Evolutionary conservation across 1,139 yeast species (phyloP), one percentile per base, ranked within the genome.

Genomic region (Arxiozyma telluris): DNA sequence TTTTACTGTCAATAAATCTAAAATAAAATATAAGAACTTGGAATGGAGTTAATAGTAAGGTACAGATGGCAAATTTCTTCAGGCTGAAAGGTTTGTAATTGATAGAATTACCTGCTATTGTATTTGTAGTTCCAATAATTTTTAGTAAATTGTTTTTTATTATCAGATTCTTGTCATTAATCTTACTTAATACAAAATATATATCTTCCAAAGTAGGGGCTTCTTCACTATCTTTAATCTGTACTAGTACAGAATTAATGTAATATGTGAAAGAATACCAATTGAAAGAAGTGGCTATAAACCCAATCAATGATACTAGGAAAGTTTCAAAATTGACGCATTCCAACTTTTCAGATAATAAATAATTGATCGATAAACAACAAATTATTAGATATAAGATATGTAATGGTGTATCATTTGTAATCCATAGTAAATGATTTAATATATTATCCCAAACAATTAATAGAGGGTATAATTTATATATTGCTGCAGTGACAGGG

Each of bases 151-250:
- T 64, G 11, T 51, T 42, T 30, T 59, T 55, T 27, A 65, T 45
- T 6, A 60, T 56, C 4, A 58, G 59, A 17, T 66, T 51, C 53
- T 67, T 67, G 39, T 60, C 61, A 27, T 55, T 43, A 21, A 67
- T 62, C 12, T 63, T 63, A 46, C 63, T 66, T 41, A 65, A 47
- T 17, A 61, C 51, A n/a, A 61, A 57, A n/a, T 63, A 59, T 18
- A 67, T 62, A 48, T 67, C 70, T 44, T 67, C 71, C 45, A 65
- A 47, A 9, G 70, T 67, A 20, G 71, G 71, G 3, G 69, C 63
- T 47, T 67, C 71, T n/a, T 56, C 54, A 9, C n/a, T 34, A 34
- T 52, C 53, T 22, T 53, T 51, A 38, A 65, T 47, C 42, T 64
- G 65, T n/a, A 52, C 47, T 30, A 58, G 53, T 1, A 64, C 55